Evolutionary conservation across 2,329 filamentous ascomycete genomes (phyloP).

Genomic region (Dothiorella sarmentorum): DNA sequence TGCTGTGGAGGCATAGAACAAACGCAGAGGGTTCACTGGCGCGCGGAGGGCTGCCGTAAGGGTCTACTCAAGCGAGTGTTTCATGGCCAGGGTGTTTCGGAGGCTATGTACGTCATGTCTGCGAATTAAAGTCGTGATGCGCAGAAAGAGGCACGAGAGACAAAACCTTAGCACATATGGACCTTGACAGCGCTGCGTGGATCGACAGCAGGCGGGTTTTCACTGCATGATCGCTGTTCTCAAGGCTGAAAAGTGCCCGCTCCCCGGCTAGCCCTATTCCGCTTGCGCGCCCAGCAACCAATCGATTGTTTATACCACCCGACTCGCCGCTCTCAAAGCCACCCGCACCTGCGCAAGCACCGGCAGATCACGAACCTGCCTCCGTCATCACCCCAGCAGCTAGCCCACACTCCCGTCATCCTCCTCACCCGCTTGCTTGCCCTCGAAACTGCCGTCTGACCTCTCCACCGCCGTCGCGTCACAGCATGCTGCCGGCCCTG

Average conservation of each 20-base stretch:
- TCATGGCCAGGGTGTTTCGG: neutral
- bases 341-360: slow-evolving; percentile 14
- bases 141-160: neutral
- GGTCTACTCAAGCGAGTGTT: neutral
- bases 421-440: neutral
- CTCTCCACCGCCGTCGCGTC: slow-evolving; percentile 1
- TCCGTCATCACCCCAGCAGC: slow-evolving; percentile 7
- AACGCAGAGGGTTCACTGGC: neutral
- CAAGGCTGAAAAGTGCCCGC: slow-evolving; percentile 3
- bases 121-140: neutral
- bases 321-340: slow-evolving; percentile 4
- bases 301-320: slow-evolving; percentile 16
- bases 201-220: neutral
- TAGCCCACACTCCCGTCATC: neutral
- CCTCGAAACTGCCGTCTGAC: neutral
- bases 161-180: too few species aligned
- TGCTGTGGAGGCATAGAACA: too few species aligned
- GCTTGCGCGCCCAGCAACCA: slow-evolving; percentile 1
- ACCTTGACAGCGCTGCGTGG: neutral
- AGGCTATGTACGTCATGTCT: slow-evolving; percentile 1
- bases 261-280: slow-evolving; percentile 4
- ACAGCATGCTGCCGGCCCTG: slow-evolving; percentile 14
- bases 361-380: slow-evolving; percentile 10
- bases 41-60: too few species aligned
- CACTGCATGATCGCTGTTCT: slow-evolving; percentile 8